Evolutionary conservation across 2,329 filamentous ascomycete species (phyloP), one percentile per base, ranked within the genome.

Genomic region (Tolypocladium album): DNA sequence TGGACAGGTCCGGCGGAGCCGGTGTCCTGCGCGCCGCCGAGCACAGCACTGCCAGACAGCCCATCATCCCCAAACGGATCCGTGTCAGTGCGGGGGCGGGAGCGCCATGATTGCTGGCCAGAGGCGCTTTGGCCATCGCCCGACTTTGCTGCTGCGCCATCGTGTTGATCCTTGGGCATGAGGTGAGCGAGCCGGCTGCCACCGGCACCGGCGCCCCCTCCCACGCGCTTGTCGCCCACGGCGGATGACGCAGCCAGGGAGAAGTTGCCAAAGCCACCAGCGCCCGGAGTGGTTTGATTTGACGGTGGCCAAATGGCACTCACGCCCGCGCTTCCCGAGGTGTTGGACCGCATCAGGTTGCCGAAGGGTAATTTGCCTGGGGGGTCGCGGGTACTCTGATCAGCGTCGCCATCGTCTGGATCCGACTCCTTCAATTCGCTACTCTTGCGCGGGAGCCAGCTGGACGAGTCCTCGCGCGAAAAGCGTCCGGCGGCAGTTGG

Each of bases 231-330:
- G 59, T 96, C 90, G 4, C 81, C 77, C 38, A 84, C 78, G 8
- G 82, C 75, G 22, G 82, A 78, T 40, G 81, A 79, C 38, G 83
- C 74, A 56, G 76, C 74, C 58, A 95, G 73, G n/a, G 89, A 87
- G 72, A 97, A 97, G 68, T 87, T 94, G 13, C 93, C 93, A 74
- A 99, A 99, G 27, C 87, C 87, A 40, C 93, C 92, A 8, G 87
- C 82, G 66, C 89, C 85, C 15, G 84, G 82, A 52, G 87, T 82
- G 57, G 79, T 79, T 59, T 84, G 83, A 27, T 84, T 80, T 17
- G 83, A 71, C 4, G 73, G 67, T 24, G 73, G 71, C 75, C 75
- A 77, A 11, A 75, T 80, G 17, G 71, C 67, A 27, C 76, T 77
- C 63, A 82, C 78, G 4, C 71, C 75, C 1, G 76, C 67, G 38